These are phyloP conservation scores for Ophiostoma pallidulum DNA, from an alignment of 2,329 filamentous ascomycete species.

Conservation along the genomic window DNA sequence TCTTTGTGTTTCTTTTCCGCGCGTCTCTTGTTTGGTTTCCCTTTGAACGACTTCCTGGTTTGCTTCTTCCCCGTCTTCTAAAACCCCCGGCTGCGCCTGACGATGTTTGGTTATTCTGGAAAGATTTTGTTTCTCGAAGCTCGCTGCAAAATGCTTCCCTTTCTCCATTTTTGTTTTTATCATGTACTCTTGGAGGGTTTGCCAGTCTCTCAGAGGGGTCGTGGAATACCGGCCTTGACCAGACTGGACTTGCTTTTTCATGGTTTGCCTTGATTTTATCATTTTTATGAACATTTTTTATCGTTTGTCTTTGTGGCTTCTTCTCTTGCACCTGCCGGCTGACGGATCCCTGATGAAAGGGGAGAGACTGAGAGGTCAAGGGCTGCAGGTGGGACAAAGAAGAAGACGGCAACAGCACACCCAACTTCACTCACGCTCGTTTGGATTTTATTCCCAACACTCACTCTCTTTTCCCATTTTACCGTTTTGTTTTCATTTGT, in stretches of 20 bases:
- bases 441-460: not conserved
- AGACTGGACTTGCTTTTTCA: constrained; percentile 14
- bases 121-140: constrained; percentile 3
- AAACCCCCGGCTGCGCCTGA: not conserved
- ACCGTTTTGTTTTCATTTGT: not conserved
- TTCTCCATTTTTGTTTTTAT: constrained; percentile 15
- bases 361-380: not conserved
- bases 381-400: not conserved
- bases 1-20: not conserved
- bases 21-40: not conserved
- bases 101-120: not conserved
- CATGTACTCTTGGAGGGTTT: constrained; percentile 8
- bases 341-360: constrained; percentile 13
- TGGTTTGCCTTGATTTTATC: constrained; percentile 13
- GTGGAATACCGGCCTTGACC: constrained; percentile 12
- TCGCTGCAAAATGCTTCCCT: constrained; percentile 2
- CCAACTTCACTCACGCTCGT: not conserved
- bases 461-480: too few species aligned
- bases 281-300: constrained; percentile 15
- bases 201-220: constrained; percentile 12
- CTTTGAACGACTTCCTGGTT: not conserved
- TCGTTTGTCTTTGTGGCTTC: constrained; percentile 14
- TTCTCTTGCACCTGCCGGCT: constrained; percentile 2
- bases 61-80: not conserved
- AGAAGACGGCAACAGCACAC: not conserved